Percentiles rank a stretch among this genome's conserved stretches.
Conservation (phyloP, 148 eudicot genomes). For the Rhododendron kiyosumense region DNA sequence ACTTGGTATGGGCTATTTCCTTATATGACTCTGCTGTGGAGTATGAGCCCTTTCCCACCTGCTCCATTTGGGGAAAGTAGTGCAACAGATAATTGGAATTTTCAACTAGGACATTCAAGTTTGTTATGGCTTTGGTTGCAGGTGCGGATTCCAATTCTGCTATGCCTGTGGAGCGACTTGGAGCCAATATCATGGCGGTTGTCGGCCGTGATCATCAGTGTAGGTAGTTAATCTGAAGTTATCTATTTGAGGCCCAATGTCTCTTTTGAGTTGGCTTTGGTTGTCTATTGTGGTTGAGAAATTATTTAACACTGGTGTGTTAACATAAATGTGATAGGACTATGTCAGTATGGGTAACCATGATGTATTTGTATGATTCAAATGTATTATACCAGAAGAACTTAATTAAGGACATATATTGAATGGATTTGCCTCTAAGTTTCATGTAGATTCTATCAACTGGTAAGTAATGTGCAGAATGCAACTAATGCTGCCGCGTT, state of each 20-base stretch:
- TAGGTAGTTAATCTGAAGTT: neutral
- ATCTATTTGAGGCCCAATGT: neutral
- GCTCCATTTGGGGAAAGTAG: neutral
- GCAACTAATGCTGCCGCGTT: neutral
- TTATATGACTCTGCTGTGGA: neutral
- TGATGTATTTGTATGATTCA: neutral
- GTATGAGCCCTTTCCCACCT: neutral
- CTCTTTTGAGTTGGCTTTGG: neutral
- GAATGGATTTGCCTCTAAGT: neutral
- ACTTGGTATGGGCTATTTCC: neutral
- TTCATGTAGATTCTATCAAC: neutral
- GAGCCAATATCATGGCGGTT: conserved; percentile 20
- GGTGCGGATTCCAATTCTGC: conserved; percentile 41
- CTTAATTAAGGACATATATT: neutral
- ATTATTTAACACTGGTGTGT: neutral
- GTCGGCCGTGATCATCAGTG: neutral
- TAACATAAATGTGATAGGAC: neutral
- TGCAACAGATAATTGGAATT: neutral
- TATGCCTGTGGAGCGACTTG: conserved; percentile 37
- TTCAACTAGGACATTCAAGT: neutral
- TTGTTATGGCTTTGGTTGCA: conserved; percentile 10
- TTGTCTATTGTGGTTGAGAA: neutral
- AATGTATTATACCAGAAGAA: neutral
- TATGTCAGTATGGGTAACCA: neutral
- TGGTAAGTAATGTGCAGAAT: neutral